A percentile compares a stretch with the other conserved stretches of the same genome.
Conservation (phyloP, 2,329 filamentous ascomycete genomes). For the Phialophora verrucosa region DNA sequence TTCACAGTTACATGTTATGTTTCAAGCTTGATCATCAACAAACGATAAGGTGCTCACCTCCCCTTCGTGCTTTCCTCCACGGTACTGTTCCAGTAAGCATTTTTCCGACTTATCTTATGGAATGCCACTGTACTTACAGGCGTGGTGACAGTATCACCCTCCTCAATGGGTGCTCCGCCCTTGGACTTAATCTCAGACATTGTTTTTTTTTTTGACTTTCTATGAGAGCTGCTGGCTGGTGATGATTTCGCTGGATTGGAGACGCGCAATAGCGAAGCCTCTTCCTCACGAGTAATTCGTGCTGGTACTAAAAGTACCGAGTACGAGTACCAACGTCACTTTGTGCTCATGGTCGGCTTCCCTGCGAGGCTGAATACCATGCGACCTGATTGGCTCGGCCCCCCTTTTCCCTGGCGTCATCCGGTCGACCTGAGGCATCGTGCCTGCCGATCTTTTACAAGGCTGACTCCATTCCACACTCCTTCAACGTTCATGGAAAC, state of each 20-base stretch:
- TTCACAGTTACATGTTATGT: not conserved
- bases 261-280: not conserved
- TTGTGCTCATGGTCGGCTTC: not conserved
- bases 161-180: constrained; percentile 29
- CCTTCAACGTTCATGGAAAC: not conserved
- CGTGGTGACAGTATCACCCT: constrained; percentile 33
- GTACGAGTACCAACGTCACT: not conserved
- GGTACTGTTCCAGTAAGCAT: constrained; percentile 21
- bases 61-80: constrained; percentile 35
- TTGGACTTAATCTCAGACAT: constrained; percentile 37
- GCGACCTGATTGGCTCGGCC: not conserved
- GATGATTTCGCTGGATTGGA: not conserved
- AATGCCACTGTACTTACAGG: constrained; percentile 17
- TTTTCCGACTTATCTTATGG: not conserved
- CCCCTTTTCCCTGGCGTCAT: not conserved
- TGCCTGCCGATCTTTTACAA: not conserved
- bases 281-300: not conserved
- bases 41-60: constrained; percentile 14
- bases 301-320: too few relatives aligned
- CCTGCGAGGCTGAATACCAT: not conserved
- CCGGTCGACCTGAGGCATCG: not conserved
- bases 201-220: not conserved
- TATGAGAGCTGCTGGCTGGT: not conserved
- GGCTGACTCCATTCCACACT: not conserved
- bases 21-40: not conserved